Evolutionary conservation across 2,329 filamentous ascomycete species (phyloP).

Genomic region (Fusarium fujikuroi): DNA sequence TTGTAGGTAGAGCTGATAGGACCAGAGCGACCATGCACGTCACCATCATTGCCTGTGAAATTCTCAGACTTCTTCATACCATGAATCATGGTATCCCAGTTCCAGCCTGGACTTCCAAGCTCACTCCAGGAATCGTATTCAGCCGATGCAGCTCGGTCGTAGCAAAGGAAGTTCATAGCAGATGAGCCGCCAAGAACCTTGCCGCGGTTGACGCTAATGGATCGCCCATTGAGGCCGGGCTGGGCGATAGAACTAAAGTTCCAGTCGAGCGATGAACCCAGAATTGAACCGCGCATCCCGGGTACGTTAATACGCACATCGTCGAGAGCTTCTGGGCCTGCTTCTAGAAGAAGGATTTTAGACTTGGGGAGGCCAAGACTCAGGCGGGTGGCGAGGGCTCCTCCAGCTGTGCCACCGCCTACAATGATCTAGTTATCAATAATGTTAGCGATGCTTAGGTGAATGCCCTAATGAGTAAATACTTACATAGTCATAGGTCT

Average conservation of each 20-base stretch:
- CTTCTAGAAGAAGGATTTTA: background rate
- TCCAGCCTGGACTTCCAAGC: background rate
- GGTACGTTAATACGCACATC: background rate
- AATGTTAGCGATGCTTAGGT: accelerated
- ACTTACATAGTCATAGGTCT: background rate
- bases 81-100: background rate
- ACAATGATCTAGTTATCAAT: background rate
- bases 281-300: background rate
- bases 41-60: background rate
- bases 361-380: background rate
- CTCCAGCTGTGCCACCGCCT: background rate
- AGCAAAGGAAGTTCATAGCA: background rate
- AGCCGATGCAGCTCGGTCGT: background rate
- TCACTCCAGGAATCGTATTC: background rate
- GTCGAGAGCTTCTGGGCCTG: background rate
- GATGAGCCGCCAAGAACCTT: background rate
- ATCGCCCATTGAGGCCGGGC: background rate
- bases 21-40: background rate
- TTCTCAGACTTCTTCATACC: background rate
- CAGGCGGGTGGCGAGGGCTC: background rate
- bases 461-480: accelerated
- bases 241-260: background rate
- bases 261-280: background rate
- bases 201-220: background rate
- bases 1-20: background rate